Evolutionary conservation across 2,329 filamentous ascomycete species (phyloP).

Genomic region (Zasmidium citrigriseum): DNA sequence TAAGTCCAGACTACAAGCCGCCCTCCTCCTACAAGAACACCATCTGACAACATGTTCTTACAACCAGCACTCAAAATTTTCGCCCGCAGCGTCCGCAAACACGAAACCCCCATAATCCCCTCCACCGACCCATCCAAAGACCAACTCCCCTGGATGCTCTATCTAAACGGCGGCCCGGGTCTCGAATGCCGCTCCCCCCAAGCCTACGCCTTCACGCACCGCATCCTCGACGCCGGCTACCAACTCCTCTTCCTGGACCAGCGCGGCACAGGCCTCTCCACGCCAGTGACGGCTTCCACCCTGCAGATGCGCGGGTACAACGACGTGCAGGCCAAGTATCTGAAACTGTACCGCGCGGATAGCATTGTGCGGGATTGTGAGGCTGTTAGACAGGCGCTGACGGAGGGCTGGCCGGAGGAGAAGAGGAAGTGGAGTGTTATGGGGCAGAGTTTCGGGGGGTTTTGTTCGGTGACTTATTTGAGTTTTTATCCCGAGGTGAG

Average conservation of each 20-base stretch:
- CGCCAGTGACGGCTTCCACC: constrained; percentile 73
- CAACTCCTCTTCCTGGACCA: constrained; percentile 86
- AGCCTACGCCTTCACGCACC: constrained; percentile 68
- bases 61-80: constrained; percentile 70
- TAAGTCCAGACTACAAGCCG: too few relatives aligned
- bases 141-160: constrained; percentile 65
- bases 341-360: constrained; percentile 84
- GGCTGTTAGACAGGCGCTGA: constrained; percentile 76
- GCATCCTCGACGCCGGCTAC: constrained; percentile 76
- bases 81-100: constrained; percentile 69
- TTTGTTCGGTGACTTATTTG: constrained; percentile 80
- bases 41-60: too few relatives aligned
- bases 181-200: constrained; percentile 75
- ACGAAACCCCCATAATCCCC: constrained; percentile 56
- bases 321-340: constrained; percentile 73
- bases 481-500: constrained; percentile 67
- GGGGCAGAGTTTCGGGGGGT: constrained; percentile 91
- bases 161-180: constrained; percentile 84
- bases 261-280: constrained; percentile 83
- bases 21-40: too few relatives aligned
- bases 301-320: constrained; percentile 64
- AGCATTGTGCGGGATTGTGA: constrained; percentile 89
- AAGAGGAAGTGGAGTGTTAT: constrained; percentile 82
- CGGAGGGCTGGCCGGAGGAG: constrained; percentile 65
- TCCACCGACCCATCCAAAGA: constrained; percentile 59